phyloP scores from a whole-genome alignment of 257 asterid species.

The Misopates orontium region DNA sequence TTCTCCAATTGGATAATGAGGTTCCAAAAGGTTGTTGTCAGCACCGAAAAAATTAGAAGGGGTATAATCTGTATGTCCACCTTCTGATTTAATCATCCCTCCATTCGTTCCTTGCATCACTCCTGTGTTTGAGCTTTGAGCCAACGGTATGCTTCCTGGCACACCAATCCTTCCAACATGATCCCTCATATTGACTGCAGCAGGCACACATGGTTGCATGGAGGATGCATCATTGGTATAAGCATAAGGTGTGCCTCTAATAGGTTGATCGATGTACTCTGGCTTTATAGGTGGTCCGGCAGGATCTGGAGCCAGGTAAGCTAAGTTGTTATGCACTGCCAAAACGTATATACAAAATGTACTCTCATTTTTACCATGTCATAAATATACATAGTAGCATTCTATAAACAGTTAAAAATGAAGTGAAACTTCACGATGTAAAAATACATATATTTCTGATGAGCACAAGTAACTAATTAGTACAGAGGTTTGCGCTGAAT shows the following conservation, averaged over 20 bases:
- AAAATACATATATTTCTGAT: no score
- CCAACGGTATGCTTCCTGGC: conserved; percentile 40
- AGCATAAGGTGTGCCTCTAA: conserved; percentile 39
- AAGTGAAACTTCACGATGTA: no score
- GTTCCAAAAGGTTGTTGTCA: conserved; percentile 55
- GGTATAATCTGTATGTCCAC: conserved; percentile 47
- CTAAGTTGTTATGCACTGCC: conserved; percentile 51
- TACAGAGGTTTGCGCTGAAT: no score
- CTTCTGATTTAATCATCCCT: conserved; percentile 56
- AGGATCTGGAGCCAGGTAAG: conserved; percentile 44
- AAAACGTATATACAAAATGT: conserved; percentile 7
- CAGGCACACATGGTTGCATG: conserved; percentile 51
- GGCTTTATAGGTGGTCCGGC: conserved; percentile 46
- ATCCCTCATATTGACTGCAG: conserved; percentile 39
- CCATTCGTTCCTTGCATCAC: conserved; percentile 59
- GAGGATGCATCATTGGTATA: conserved; percentile 50
- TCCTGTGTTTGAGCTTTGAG: conserved; percentile 57
- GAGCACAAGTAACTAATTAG: no score
- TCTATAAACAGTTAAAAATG: no score
- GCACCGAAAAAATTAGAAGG: conserved; percentile 50
- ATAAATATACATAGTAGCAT: no score
- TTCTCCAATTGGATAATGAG: conserved; percentile 55
- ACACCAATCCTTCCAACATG: conserved; percentile 46
- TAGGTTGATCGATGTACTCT: conserved; percentile 50
- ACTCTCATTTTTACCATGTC: no score